phyloP scores from a whole-genome alignment of 176 grass and related monocot genomes.

The Aegilops bicornis region DNA sequence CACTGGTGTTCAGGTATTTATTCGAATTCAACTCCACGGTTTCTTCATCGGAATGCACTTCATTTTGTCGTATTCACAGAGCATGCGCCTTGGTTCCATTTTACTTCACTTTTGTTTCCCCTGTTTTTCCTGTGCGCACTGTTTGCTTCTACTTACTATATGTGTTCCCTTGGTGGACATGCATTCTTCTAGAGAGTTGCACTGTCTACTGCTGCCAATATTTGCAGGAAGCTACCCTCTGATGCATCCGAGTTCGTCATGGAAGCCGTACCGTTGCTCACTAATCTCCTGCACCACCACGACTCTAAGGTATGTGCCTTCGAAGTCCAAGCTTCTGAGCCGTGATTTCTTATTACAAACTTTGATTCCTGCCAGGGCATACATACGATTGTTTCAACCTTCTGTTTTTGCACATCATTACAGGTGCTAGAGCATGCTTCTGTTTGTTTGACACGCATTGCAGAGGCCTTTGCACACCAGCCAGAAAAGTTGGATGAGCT shows the following conservation, averaged over 20 bases:
- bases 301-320: constrained; percentile 59
- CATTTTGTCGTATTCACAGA: not conserved
- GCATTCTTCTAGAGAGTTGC: constrained; percentile 65
- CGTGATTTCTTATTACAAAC: not conserved
- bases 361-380: not conserved
- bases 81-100: not conserved
- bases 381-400: not conserved
- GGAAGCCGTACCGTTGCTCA: constrained; percentile 78
- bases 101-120: not conserved
- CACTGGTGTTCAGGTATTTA: constrained; percentile 73
- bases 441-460: constrained; percentile 87
- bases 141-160: constrained; percentile 9
- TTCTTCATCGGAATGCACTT: not conserved
- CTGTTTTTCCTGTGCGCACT: not conserved
- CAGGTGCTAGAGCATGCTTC: constrained; percentile 94
- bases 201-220: constrained; percentile 85
- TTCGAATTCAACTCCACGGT: not conserved
- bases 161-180: constrained; percentile 16
- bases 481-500: constrained; percentile 84
- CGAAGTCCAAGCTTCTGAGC: not conserved
- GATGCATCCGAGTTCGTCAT: constrained; percentile 93
- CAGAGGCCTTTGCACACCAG: constrained; percentile 64
- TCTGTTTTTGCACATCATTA: not conserved
- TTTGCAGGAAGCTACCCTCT: constrained; percentile 89
- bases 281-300: constrained; percentile 83